These are phyloP conservation scores for Trichosporon sp. DNA, from an alignment of 1,284 basidiomycete species.

Conservation along the genomic window DNA sequence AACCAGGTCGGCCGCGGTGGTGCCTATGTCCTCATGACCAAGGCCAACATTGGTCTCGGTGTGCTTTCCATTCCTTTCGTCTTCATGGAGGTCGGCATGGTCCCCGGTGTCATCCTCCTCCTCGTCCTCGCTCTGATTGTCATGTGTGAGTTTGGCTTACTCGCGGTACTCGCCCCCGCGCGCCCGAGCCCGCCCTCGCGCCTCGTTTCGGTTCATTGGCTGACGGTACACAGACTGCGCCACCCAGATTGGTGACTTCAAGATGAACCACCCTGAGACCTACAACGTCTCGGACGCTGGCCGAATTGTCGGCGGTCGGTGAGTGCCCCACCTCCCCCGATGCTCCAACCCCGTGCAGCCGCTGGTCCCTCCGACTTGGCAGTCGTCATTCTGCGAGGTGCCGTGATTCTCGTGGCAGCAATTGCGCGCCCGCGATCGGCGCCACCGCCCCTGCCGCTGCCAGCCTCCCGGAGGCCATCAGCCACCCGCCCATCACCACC, in stretches of 20 bases:
- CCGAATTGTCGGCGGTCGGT: constrained; percentile 28
- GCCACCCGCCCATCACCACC: not conserved
- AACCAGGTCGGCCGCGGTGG: constrained; percentile 19
- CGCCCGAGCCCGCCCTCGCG: not conserved
- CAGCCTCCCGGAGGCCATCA: not conserved
- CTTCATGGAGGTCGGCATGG: constrained; percentile 31
- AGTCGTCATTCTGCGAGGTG: not conserved
- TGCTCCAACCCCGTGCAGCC: not conserved
- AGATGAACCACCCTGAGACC: constrained; percentile 24
- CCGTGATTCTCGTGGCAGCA: no score
- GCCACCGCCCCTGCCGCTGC: not conserved
- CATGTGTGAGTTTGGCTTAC: constrained; percentile 27
- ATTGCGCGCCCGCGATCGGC: not conserved
- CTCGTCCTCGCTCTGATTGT: constrained; percentile 33
- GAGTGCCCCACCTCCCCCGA: not conserved
- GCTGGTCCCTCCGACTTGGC: not conserved
- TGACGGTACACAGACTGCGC: constrained; percentile 13
- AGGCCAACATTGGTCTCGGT: constrained; percentile 40
- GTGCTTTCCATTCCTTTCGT: constrained; percentile 38
- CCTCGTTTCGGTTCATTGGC: not conserved
- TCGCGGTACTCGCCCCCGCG: no score
- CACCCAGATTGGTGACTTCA: constrained; percentile 25
- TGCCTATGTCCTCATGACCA: constrained; percentile 28
- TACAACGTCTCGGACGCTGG: constrained; percentile 34
- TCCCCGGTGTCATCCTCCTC: constrained; percentile 37